Evolutionary conservation across 2,329 filamentous ascomycete genomes (phyloP).

Genomic region (Fusarium acutatum): DNA sequence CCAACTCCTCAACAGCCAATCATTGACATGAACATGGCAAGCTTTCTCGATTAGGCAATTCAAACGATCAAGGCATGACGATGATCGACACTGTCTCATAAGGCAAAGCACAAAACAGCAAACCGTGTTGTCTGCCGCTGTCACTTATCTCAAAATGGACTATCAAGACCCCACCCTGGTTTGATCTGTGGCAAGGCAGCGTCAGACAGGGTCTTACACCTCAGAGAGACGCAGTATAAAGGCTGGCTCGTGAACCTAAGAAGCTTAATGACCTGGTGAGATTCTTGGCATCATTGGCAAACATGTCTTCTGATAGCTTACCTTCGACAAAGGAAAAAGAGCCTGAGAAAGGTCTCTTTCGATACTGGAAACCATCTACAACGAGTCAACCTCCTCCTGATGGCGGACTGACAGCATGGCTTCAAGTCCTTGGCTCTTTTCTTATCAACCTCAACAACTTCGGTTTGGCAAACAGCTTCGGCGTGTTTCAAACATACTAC

Average conservation of each 20-base stretch:
- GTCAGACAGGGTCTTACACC: neutral
- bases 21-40: fast-evolving
- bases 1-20: neutral
- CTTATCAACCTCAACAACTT: neutral
- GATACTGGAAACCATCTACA: neutral
- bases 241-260: fast-evolving
- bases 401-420: neutral
- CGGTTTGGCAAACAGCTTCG: neutral
- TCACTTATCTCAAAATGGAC: neutral
- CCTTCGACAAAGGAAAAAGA: neutral
- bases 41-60: neutral
- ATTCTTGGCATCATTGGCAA: neutral
- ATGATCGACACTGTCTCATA: neutral
- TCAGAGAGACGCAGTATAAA: neutral
- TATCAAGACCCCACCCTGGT: neutral
- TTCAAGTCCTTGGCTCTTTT: neutral
- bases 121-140: neutral
- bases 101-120: neutral
- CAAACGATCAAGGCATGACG: neutral
- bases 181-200: neutral
- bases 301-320: neutral
- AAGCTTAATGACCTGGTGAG: neutral
- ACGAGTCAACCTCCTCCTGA: neutral
- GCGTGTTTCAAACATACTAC: neutral
- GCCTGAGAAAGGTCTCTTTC: neutral